These are phyloP conservation scores for Naegleria fowleri DNA, from an alignment of 208 protist genomes.

Conservation along the genomic window DNA sequence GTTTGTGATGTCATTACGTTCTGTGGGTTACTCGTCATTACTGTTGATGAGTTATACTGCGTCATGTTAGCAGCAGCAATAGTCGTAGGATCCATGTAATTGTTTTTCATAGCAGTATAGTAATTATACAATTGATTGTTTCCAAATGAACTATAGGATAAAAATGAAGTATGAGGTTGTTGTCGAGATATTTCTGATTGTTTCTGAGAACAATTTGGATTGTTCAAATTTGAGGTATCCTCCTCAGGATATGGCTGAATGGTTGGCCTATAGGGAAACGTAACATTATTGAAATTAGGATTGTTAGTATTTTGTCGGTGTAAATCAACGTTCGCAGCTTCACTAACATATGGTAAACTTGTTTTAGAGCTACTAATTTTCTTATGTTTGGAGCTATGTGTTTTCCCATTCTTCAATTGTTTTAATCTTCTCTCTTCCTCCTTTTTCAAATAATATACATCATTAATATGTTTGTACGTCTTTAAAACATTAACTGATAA, in stretches of 20 bases:
- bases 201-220: neutral
- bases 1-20: neutral
- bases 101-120: neutral
- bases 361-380: neutral
- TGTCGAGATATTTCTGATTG: neutral
- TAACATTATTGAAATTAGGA: neutral
- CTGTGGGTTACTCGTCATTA: too few relatives aligned
- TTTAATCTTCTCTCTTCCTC: neutral
- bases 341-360: neutral
- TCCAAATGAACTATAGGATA: neutral
- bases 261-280: too few relatives aligned
- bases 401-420: neutral
- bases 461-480: slow-evolving; percentile 67
- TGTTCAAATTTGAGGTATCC: neutral
- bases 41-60: neutral
- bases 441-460: slow-evolving; percentile 60
- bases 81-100: too few relatives aligned
- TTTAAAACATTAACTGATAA: slow-evolving; percentile 57
- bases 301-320: neutral
- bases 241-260: neutral
- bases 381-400: neutral
- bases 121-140: neutral
- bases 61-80: neutral
- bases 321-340: neutral
- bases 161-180: neutral